Evolutionary conservation across 2,329 filamentous ascomycete genomes (phyloP), one percentile per base, ranked within the genome.

Genomic region (Ophiostoma sp.): DNA sequence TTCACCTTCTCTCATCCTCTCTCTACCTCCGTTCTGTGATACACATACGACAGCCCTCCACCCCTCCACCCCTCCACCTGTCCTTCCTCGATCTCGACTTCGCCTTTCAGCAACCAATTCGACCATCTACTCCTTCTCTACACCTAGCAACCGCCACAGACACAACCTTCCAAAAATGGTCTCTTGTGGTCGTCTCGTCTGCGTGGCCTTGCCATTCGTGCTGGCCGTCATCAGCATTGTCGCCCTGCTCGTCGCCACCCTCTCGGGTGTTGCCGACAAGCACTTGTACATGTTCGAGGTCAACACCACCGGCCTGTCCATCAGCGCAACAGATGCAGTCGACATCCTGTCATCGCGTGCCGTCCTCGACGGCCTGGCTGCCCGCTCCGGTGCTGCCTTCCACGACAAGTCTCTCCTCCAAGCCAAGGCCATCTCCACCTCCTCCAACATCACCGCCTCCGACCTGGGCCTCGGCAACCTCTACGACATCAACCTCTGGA

Each of bases 401-500:
- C 70, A 72, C 65, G 68, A 72, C 71, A 33, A 62, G n/a, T 41
- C 62, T 27, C 70, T 72, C 36, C 69, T 72, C 36, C 66, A 41
- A 31, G 27, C 17, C 36, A 71, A 74, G 44, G 68, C 54, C 20
- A 76, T 69, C 72, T 71, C 67, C 57, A 74, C 41, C 70, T 74
- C 62, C 20, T 52, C 27, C 74, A 88, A 87, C 79, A 83, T 89
- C 76, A 88, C 85, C 4, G 86, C 86, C 8, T 74, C 78, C 1
- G 80, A 86, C 33, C 83, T 92, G 62, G 83, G 86, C 69, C 85
- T 97, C 71, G 86, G 85, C 76, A 88, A 94, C 77, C 84, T 88
- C 76, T 98, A 97, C 85, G 86, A 91, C 72, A 84, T 98, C 77
- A 87, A 86, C 77, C 84, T 98, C 52, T 96, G 92, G 91, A 91